Conservation (phyloP, 192 early-diverging fungal species). For the Paraglomus occultum region DNA sequence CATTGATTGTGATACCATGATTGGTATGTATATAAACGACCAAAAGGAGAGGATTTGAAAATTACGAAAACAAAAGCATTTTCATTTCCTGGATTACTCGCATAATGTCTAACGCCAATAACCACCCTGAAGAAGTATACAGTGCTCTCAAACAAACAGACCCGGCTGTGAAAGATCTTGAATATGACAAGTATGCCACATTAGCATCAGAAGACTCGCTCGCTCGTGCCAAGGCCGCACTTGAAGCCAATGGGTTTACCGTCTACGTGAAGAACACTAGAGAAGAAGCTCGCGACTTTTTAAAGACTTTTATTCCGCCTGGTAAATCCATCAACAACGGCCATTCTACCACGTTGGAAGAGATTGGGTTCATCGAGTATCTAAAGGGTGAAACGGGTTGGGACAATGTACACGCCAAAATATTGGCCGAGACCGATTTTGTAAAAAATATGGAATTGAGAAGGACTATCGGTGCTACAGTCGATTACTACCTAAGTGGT, state of each 20-base stretch:
- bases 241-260: slow-evolving; percentile 39
- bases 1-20: no score
- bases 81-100: no score
- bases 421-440: slow-evolving; percentile 34
- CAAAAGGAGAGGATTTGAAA: no score
- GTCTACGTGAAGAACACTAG: slow-evolving; percentile 38
- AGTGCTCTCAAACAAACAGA: no score
- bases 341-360: slow-evolving; percentile 44
- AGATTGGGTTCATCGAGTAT: slow-evolving; percentile 48
- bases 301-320: slow-evolving; percentile 36
- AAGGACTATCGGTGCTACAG: slow-evolving; percentile 36
- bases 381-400: slow-evolving; percentile 41
- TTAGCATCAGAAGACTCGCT: slow-evolving; percentile 33
- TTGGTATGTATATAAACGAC: no score
- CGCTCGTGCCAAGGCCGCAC: slow-evolving; percentile 36
- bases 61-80: no score
- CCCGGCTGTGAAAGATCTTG: not conserved
- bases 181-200: slow-evolving; percentile 24
- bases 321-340: slow-evolving; percentile 42
- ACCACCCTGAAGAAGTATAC: no score
- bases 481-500: slow-evolving; percentile 42
- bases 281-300: slow-evolving; percentile 32
- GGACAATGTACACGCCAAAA: slow-evolving; percentile 38
- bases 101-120: no score
- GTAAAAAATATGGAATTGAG: slow-evolving; percentile 38